A percentile compares a stretch with the other conserved stretches of the same genome.
phyloP scores from a whole-genome alignment of 495 filamentous ascomycete genomes.

The Penicillium lagena region DNA sequence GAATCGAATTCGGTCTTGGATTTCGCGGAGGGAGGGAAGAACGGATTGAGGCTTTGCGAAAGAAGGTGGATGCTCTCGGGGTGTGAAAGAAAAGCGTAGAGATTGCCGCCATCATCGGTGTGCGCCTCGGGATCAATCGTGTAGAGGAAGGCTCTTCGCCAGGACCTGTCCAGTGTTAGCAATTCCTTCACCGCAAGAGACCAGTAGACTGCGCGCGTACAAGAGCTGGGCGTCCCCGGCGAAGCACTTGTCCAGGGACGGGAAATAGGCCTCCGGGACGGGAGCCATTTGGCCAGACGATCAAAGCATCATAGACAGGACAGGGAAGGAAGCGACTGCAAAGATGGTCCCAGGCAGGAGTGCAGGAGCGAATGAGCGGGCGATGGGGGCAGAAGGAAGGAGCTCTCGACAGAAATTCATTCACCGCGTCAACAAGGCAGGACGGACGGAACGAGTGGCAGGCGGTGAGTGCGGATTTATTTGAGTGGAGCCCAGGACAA shows the following conservation, averaged over 20 bases:
- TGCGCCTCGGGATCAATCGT: constrained; percentile 48
- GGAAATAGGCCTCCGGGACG: constrained; percentile 52
- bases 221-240: constrained; percentile 52
- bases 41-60: constrained; percentile 56
- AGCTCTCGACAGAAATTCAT: constrained; percentile 11
- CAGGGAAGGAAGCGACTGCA: neutral
- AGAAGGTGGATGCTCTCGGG: constrained; percentile 59
- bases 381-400: neutral
- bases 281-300: constrained; percentile 63
- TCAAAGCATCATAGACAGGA: constrained; percentile 44
- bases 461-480: constrained; percentile 25
- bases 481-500: constrained; percentile 5
- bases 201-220: constrained; percentile 28
- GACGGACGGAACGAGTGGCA: constrained; percentile 27
- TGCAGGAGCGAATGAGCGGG: neutral
- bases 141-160: constrained; percentile 64
- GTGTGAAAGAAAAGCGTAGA: constrained; percentile 62
- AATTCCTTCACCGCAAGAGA: neutral
- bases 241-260: constrained; percentile 58
- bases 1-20: constrained; percentile 72
- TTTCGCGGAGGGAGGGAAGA: constrained; percentile 49
- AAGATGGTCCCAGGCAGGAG: no score
- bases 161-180: constrained; percentile 51
- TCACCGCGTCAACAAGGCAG: constrained; percentile 29
- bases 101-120: constrained; percentile 38